Base-by-base conservation (phyloP, 306 rosid species). In the Castanea mollissima region DNA sequence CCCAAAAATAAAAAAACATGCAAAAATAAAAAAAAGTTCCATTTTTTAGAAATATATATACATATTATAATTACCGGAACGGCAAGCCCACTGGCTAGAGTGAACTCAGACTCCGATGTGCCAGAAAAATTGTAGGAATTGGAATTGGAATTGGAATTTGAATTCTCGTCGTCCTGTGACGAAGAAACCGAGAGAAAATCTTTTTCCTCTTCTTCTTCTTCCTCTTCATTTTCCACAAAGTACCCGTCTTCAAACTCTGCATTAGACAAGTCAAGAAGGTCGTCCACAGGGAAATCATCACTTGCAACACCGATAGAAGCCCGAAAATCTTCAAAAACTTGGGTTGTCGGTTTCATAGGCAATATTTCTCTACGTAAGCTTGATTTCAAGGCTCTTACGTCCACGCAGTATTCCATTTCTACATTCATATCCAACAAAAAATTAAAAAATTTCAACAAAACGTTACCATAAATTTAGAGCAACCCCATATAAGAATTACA, bases 251-350 rank as follows among this genome's bases (percentile, higher is more conserved):
- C 91, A 29, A 86, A 78, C 16, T 93, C 91, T 16, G 81, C 91
- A 80, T 89, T 80, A 3, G 96, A 89, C 52, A 94, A 87, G 84
- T 94, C 88, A 0, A 94, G 84, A 34, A 92, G 86, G 88, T 94
- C 97, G 31, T 94, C 97, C 1, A 94, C 89, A 6, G 86, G 86
- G 80, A 94, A 92, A 76, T 94, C 98, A 3, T 92, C 98, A 56
- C 83, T 81, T 15, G 87, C 80, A 34, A 81, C 90, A 16, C 79
- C 90, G 69, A 81, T 76, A 71, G 75, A 64, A 65, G 77, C 51
- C 60, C 65, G 79, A 55, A 71, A 14, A 3, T 94, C 98, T 11
- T 92, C 92, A 1, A 73, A 34, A 10, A 69, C 77, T 49, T 86
- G 92, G 73, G 81, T 92, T 34, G 84, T 49, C 76, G 84, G 23